Base-by-base conservation (phyloP, 805 yeast species). In the Candida pini region DNA sequence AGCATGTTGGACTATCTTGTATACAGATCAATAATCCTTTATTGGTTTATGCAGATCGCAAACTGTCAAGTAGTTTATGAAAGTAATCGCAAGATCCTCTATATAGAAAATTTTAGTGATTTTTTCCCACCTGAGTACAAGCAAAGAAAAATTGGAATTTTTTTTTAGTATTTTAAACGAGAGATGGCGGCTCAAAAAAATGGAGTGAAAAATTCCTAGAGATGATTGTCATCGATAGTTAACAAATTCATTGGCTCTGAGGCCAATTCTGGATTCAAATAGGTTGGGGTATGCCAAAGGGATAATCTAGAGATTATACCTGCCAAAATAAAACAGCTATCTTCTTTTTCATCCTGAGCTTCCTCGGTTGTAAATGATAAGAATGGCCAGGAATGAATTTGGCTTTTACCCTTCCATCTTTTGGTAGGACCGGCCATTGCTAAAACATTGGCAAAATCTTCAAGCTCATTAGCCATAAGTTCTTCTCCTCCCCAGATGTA, bases 311-410 rank as follows among this genome's bases (percentile, higher is more conserved):
- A 66, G 4, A 71, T 43, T 25, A 62, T 54, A 5, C 63, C 63
- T 3, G 71, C 58, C 26, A 63, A 47, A 3, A 53, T 38, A 27
- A 64, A 63, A 14, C 69, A 48, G 20, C 71, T 68, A 20, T 56
- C 64, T 33, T 65, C 69, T 36, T 71, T 63, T 33, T 63, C 69
- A 18, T 63, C 68, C 28, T 62, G 59, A 4, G 56, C 50, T 29
- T 68, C 60, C 31, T 70, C 76, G 3, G 69, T 51, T 29, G 55
- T 55, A 33, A 64, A 63, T 3, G 56, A 50, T 5, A 66, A 38
- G 19, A 73, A 49, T 7, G 75, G 76, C 77, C 78, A 72, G 14
- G 69, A 60, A 39, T 73, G 78, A 3, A 66, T 47, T 34, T 58
- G 63, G 20, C 58, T 53, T 3, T 45, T 47, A 26, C 56, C 60